Conservation (phyloP, 2,329 filamentous ascomycete genomes). For the Fusarium sp. region DNA sequence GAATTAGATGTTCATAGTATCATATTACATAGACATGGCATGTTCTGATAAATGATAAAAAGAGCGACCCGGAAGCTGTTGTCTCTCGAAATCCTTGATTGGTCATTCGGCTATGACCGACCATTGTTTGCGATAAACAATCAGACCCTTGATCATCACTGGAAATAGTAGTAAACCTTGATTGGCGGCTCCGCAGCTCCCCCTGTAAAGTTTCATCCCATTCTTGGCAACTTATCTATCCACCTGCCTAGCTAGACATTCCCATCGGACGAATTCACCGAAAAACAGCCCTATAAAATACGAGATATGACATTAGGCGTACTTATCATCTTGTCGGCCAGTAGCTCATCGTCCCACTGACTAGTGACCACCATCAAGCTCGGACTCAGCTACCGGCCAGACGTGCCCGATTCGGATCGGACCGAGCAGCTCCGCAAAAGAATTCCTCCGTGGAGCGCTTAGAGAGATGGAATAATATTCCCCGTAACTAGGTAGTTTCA, state of each 20-base stretch:
- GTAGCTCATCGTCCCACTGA: too few species aligned
- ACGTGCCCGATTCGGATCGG: conserved; percentile 19
- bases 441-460: conserved; percentile 39
- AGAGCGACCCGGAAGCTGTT: too few species aligned
- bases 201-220: conserved; percentile 2
- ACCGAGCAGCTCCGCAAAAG: conserved; percentile 7
- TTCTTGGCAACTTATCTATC: neutral
- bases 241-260: neutral
- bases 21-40: accelerated
- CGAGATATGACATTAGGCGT: neutral
- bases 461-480: neutral
- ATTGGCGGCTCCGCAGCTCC: neutral
- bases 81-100: too few species aligned
- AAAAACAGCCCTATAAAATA: neutral
- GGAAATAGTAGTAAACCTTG: neutral
- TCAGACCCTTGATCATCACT: too few species aligned
- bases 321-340: neutral
- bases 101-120: neutral
- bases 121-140: neutral
- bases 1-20: accelerated
- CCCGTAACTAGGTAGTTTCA: conserved; percentile 15
- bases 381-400: neutral
- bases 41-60: too few species aligned
- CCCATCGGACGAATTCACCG: neutral
- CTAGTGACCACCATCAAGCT: neutral